Evolutionary conservation across 257 asterid species (phyloP), one percentile per base, ranked within the genome.

Genomic region (Jasminum sambac): DNA sequence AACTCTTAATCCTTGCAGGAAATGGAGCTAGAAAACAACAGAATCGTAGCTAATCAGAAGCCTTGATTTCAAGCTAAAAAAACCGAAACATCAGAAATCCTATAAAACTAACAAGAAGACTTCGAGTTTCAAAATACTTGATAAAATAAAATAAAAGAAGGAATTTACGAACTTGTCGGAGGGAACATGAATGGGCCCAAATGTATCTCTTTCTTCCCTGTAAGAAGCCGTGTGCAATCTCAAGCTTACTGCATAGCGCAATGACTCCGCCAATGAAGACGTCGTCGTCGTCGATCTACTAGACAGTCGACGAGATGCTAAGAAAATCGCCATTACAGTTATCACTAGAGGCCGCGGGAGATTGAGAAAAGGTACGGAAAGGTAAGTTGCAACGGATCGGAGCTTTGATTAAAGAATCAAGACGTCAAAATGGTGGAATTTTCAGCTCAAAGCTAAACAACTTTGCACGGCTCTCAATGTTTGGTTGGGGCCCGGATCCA

Each of bases 171-270:
- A 86, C 97, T 85, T 89, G 82, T 91, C 89, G 63, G 87, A 76
- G 2, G 97, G 96, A 55, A 91, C 99, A 69, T 76, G 91, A 80
- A 94, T 94, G 55, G 96, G 96, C 52, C 99, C 97, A 75, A 94
- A 94, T 8, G 97, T 91, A 69, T 94, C 99, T 67, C 84, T 77
- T 74, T 94, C 99, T 75, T 91, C 97, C 76, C 99, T 82, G 67
- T 83, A 90, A 11, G 96, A 80, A 9, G 88, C 68, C 5, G 95
- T 87, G 79, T 79, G 80, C 81, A 78, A 85, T 79, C 92, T 84
- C 79, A 85, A 85, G 69, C 78, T 80, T 66, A 86, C 67, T 40
- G 78, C 38, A 68, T 64, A 75, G 39, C 73, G 75, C 43, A 59
- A 40, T n/a, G 81, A 72, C n/a, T 43, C 73, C 4, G 74, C 58